Base-by-base conservation (phyloP, 1,139 yeast species). In the Debaryomyces coudertii region DNA sequence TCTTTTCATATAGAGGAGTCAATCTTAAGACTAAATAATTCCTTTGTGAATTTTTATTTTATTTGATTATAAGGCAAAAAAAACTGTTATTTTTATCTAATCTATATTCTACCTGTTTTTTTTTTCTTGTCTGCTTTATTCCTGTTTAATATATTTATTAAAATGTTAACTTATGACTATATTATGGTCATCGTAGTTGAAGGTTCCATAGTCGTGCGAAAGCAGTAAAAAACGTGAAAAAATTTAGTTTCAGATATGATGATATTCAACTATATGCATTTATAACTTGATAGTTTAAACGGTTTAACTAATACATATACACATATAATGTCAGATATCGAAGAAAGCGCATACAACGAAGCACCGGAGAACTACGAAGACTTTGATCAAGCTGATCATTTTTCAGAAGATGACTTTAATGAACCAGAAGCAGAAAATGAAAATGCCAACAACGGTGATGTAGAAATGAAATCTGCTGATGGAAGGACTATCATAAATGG, bases 331-430 rank as follows among this genome's bases (percentile, higher is more conserved):
- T 76, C 81, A 31, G 82, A 77, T 63, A 59, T 64, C 47, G 82
- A 78, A 61, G 80, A 76, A 40, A 64, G 67, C 61, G 73, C 86
- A 40, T 87, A 83, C 68, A 85, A 85, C 71, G 95, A 88, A 51
- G 92, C 83, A 50, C 85, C 82, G 54, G 93, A 87, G 65, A 80
- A 87, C 68, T 86, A 70, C 59, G 96, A 87, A 52, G 93, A 88
- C 60, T 87, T 86, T 62, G 95, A 87, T 50, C 89, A 82, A 50
- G 73, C 78, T 7, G 92, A 83, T 53, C 89, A 85, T 58, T 85
- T 85, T 64, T 85, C 93, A 9, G 96, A 87, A 55, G 82, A 71
- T 36, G 85, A 77, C 47, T 72, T 69, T 53, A 68, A 68, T 43
- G 79, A 74, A 49, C 80, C 80, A 35, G 79, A 63, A 49, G 61